phyloP scores from a whole-genome alignment of 768 basidiomycete genomes.

The Rhizopogon salebrosus region DNA sequence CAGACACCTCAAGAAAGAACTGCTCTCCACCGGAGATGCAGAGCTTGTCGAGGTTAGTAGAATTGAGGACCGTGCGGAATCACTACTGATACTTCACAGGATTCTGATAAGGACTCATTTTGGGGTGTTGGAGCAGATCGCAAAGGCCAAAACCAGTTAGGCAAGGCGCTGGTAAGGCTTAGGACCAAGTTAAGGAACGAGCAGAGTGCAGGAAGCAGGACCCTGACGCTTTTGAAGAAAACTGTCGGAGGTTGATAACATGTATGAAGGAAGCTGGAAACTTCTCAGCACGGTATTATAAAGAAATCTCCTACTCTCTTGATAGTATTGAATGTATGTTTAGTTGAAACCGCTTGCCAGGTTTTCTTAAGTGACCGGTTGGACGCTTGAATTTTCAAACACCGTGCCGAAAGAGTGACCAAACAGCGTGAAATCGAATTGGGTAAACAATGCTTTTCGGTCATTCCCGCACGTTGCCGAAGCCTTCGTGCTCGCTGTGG shows the following conservation, averaged over 20 bases:
- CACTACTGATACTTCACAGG: background rate
- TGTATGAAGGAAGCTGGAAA: background rate
- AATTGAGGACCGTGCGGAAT: constrained; percentile 2
- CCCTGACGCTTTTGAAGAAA: background rate
- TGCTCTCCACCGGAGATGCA: constrained; percentile 33
- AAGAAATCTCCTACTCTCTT: too few relatives aligned
- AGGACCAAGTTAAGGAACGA: constrained; percentile 27
- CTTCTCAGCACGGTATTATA: too few relatives aligned
- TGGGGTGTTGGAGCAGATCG: constrained; percentile 37
- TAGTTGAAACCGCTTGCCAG: too few relatives aligned
- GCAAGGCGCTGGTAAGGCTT: constrained; percentile 35
- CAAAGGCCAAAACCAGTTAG: constrained; percentile 36
- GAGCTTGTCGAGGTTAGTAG: constrained; percentile 34
- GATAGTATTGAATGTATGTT: too few relatives aligned
- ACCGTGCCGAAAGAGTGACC: too few relatives aligned
- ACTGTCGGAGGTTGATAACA: background rate
- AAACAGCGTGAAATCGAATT: too few relatives aligned
- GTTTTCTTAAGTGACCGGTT: too few relatives aligned
- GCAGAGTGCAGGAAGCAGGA: background rate
- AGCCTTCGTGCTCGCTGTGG: too few relatives aligned
- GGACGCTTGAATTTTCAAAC: too few relatives aligned
- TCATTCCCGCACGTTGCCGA: too few relatives aligned
- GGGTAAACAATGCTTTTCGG: too few relatives aligned
- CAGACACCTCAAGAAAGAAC: constrained; percentile 25
- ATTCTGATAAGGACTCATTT: constrained; percentile 23